Evolutionary conservation across 2,329 filamentous ascomycete genomes (phyloP).

Genomic region (Penicillium paneum): DNA sequence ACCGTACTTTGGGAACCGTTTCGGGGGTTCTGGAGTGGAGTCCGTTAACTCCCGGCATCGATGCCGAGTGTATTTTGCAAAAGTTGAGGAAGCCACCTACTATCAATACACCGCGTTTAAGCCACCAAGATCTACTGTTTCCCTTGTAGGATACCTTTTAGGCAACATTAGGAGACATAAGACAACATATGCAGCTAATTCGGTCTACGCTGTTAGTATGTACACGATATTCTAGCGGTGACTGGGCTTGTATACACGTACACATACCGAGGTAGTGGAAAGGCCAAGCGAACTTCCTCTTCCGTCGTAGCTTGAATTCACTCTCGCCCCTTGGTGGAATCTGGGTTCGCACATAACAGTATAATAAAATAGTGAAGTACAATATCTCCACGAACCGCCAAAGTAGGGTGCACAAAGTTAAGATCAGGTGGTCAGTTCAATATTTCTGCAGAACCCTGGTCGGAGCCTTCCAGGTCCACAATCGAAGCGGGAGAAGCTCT

Average conservation of each 20-base stretch:
- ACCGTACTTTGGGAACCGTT: slow-evolving; percentile 26
- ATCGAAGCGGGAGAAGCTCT: slow-evolving; percentile 41
- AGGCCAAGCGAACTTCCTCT: slow-evolving; percentile 23
- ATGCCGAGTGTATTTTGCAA: slow-evolving; percentile 15
- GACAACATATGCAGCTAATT: not conserved
- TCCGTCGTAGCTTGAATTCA: slow-evolving; percentile 13
- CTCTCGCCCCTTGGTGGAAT: slow-evolving; percentile 6
- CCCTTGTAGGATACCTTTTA: not conserved
- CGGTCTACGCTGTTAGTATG: not conserved
- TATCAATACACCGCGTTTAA: slow-evolving; percentile 18
- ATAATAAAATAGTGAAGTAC: not conserved
- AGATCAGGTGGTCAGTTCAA: slow-evolving; percentile 15
- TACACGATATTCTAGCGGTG: not conserved
- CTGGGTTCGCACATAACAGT: not conserved
- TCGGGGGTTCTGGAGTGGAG: slow-evolving; percentile 16
- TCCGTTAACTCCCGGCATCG: slow-evolving; percentile 15
- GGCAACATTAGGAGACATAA: not conserved
- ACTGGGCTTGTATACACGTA: not conserved
- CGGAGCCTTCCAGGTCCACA: slow-evolving; percentile 33
- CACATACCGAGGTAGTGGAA: slow-evolving; percentile 18
- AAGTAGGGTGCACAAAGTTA: slow-evolving; percentile 5
- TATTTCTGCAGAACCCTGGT: slow-evolving; percentile 29
- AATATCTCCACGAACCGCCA: not conserved
- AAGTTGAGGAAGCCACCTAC: slow-evolving; percentile 5
- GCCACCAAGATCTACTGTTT: slow-evolving; percentile 7